Conservation (phyloP, 2,329 filamentous ascomycete species). For the Beauveria asiatica region DNA sequence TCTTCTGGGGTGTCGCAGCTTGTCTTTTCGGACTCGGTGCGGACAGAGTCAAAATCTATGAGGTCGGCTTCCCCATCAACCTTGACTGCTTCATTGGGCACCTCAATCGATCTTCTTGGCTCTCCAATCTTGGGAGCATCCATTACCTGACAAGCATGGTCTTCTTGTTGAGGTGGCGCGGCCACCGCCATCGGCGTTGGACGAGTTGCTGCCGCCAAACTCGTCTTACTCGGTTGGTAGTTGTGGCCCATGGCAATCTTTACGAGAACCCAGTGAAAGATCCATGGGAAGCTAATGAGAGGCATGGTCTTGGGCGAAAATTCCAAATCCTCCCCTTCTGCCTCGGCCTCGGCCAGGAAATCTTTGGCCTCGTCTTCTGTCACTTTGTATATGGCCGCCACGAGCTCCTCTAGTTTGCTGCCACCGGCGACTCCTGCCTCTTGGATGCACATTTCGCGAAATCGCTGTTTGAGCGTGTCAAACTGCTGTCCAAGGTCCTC, state of each 20-base stretch:
- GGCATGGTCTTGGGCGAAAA: conserved; percentile 37
- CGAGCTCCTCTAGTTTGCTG: conserved; percentile 65
- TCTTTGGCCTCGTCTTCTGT: conserved; percentile 58
- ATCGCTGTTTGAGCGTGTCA: conserved; percentile 56
- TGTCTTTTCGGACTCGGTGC: background rate
- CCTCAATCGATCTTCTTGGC: background rate
- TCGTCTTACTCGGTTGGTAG: conserved; percentile 14
- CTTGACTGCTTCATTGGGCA: background rate
- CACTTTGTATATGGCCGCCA: conserved; percentile 80
- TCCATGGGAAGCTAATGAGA: conserved; percentile 89
- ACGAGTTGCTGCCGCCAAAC: background rate
- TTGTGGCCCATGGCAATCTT: conserved; percentile 22
- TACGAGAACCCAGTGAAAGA: conserved; percentile 58
- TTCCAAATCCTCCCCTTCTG: background rate
- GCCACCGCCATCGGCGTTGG: background rate
- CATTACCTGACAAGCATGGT: too few species aligned
- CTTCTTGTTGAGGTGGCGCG: background rate
- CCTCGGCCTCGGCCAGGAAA: background rate
- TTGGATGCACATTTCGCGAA: conserved; percentile 56
- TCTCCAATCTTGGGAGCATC: too few species aligned
- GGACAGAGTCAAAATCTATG: background rate
- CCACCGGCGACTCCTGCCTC: conserved; percentile 62
- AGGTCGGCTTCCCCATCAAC: background rate
- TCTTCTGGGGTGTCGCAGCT: background rate
- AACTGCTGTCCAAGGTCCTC: conserved; percentile 71